Evolutionary conservation across 345 rosid species (phyloP), one percentile per base, ranked within the genome.

Genomic region (Pelargonium nanum): DNA sequence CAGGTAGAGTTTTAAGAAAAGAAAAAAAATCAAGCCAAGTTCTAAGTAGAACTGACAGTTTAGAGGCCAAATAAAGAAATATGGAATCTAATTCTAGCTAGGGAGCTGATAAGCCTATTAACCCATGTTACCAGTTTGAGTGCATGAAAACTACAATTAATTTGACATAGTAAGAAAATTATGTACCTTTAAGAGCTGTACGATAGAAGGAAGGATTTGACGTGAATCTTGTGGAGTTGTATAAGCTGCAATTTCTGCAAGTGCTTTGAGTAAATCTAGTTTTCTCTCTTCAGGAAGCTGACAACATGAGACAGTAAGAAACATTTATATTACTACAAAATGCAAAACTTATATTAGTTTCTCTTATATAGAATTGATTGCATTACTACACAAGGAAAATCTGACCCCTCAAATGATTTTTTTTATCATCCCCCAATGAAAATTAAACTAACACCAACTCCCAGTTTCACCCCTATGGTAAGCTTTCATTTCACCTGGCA

Each of bases 201-300:
- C 97, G 34, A 90, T 70, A 40, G 97, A 83, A 68, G 99, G 92
- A 76, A 94, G 93, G 67, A 82, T 76, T 77, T 94, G 97, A 26
- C 96, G 85, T 61, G 97, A 88, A 76, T 94, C 99, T 62, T 85
- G 97, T 19, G 99, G 90, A 19, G 81, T 75, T 24, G 96, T 82
- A 75, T 80, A 86, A 69, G 97, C 91, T 2, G 97, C 90, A 45
- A 82, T 85, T 73, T 94, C 99, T 58, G 97, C 95, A 51, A 94
- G 84, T 19, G 89, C 91, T 75, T 94, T 94, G 51, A 90, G 96
- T 77, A 94, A 74, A 82, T 94, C 99, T 57, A 94, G 93, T 72
- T 88, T 90, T 72, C 97, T 80, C 62, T 84, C 97, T 79, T 90
- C 96, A 6, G 93, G 99, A 72, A 94, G 97, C 99, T 94, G 82